phyloP scores from a whole-genome alignment of 805 yeast species.

The Brettanomyces sp. region DNA sequence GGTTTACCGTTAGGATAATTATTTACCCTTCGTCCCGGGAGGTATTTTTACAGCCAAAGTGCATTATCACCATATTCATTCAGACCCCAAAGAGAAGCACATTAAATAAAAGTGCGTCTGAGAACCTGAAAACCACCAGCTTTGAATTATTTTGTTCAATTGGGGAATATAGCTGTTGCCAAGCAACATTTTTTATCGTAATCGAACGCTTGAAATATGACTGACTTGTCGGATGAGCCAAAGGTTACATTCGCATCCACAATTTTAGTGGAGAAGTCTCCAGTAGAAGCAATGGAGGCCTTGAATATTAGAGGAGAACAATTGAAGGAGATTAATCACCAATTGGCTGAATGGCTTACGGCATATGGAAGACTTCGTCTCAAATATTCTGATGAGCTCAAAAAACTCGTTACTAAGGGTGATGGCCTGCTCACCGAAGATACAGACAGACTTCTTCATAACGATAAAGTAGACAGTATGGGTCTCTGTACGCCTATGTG shows the following conservation, averaged over 20 bases:
- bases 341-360: constrained; percentile 52
- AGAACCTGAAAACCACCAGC: too few relatives aligned
- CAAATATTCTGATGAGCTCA: constrained; percentile 39
- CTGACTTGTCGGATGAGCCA: constrained; percentile 14
- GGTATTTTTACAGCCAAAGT: too few relatives aligned
- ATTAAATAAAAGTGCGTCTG: too few relatives aligned
- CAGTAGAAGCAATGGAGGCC: constrained; percentile 51
- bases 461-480: constrained; percentile 38
- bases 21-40: too few relatives aligned
- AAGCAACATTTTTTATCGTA: too few relatives aligned
- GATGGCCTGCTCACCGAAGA: constrained; percentile 28
- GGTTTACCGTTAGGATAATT: too few relatives aligned
- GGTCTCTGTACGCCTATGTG: constrained; percentile 37
- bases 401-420: constrained; percentile 27
- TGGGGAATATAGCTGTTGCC: too few relatives aligned
- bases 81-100: too few relatives aligned
- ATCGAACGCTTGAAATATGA: background rate
- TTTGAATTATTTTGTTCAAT: too few relatives aligned
- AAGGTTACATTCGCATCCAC: constrained; percentile 25
- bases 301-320: constrained; percentile 47
- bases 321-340: constrained; percentile 47
- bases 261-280: constrained; percentile 32
- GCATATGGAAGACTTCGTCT: constrained; percentile 41
- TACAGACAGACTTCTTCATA: constrained; percentile 32
- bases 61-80: too few relatives aligned